Conservation (phyloP, 345 rosid species). For the Eucalyptus sideroxylon region DNA sequence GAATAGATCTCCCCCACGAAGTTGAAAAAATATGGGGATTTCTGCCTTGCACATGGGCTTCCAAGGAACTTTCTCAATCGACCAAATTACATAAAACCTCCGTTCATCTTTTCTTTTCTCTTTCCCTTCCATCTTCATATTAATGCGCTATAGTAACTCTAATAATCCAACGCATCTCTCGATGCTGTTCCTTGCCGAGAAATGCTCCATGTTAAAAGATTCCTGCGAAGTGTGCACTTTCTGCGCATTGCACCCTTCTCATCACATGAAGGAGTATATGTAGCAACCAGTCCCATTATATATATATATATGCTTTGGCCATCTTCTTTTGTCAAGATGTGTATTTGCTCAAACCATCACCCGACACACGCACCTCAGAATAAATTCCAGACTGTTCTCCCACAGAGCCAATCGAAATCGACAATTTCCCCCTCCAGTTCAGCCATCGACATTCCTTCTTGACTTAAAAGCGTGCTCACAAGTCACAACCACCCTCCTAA, state of each 20-base stretch:
- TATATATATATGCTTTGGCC: too few species aligned
- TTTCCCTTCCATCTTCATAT: too few species aligned
- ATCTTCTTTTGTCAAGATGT: background rate
- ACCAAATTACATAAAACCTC: too few species aligned
- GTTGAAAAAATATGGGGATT: too few species aligned
- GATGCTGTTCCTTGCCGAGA: background rate
- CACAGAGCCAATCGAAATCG: background rate
- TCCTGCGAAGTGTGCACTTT: background rate
- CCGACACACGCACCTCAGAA: background rate
- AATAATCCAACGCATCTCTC: background rate
- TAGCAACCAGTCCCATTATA: background rate
- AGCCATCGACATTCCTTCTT: background rate
- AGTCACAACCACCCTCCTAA: background rate
- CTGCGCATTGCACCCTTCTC: background rate
- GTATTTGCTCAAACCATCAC: background rate
- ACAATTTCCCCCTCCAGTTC: background rate
- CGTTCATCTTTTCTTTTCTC: too few species aligned
- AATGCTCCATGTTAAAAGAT: background rate
- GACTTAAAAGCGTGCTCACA: background rate
- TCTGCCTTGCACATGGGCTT: too few species aligned
- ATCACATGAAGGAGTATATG: background rate
- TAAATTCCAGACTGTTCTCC: background rate
- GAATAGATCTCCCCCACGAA: too few species aligned
- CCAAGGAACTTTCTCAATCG: too few species aligned
- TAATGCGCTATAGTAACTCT: too few species aligned